Evolutionary conservation across 441 rosid species (phyloP).

Genomic region (Arabidopsis lyrata): DNA sequence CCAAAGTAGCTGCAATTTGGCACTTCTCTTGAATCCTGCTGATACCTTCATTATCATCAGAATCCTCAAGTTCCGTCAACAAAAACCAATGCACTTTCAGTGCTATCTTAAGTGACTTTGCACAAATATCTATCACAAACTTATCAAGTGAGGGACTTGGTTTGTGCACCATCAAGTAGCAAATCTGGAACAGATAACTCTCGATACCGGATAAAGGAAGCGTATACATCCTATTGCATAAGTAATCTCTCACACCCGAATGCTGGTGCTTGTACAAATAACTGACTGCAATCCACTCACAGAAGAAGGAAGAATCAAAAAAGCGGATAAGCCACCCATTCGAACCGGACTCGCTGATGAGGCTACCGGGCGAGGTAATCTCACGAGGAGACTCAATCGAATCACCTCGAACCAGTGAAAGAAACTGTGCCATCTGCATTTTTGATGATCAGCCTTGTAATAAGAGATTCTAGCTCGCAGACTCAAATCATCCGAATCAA

Average conservation of each 20-base stretch:
- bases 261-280: constrained; percentile 98
- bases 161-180: constrained; percentile 92
- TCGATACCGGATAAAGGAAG: constrained; percentile 89
- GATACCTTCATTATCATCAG: constrained; percentile 93
- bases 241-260: constrained; percentile 88
- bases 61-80: constrained; percentile 94
- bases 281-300: constrained; percentile 99
- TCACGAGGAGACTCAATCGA: constrained; percentile 86
- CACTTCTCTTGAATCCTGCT: constrained; percentile 95
- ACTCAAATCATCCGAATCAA: constrained; percentile 34
- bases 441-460: constrained; percentile 48
- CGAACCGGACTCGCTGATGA: constrained; percentile 79
- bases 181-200: constrained; percentile 92
- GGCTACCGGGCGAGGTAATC: constrained; percentile 61
- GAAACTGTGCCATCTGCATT: constrained; percentile 96
- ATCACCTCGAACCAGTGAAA: constrained; percentile 78
- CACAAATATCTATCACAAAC: constrained; percentile 91
- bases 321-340: constrained; percentile 97
- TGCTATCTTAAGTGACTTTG: constrained; percentile 83
- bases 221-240: constrained; percentile 97
- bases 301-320: constrained; percentile 94
- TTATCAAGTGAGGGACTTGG: constrained; percentile 98
- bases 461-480: constrained; percentile 47
- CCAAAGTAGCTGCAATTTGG: constrained; percentile 92
- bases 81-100: constrained; percentile 97